Conservation (phyloP, 805 yeast genomes). For the Ogataea glucozyma region DNA sequence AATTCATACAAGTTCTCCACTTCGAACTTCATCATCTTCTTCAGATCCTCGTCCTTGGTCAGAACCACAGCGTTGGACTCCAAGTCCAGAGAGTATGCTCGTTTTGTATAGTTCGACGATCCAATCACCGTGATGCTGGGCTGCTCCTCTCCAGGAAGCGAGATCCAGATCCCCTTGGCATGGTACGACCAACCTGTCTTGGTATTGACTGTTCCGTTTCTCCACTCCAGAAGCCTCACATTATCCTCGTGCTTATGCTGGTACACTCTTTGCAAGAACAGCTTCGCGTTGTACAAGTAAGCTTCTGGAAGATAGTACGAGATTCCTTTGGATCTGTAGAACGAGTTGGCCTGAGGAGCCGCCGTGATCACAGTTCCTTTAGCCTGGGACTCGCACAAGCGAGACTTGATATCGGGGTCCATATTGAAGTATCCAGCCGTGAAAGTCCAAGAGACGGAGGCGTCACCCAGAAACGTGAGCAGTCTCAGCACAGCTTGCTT, state of each 20-base stretch:
- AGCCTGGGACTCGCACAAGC: constrained; percentile 58
- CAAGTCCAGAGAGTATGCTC: constrained; percentile 85
- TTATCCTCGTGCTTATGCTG: constrained; percentile 41
- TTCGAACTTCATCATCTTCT: constrained; percentile 59
- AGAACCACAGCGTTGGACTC: constrained; percentile 84
- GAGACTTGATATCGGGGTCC: constrained; percentile 66
- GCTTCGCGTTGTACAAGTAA: constrained; percentile 71
- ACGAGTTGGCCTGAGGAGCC: constrained; percentile 91
- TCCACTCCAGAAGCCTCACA: constrained; percentile 79
- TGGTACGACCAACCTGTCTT: constrained; percentile 95
- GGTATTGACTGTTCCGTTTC: constrained; percentile 77
- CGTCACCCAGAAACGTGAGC: constrained; percentile 56
- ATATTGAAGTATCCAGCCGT: constrained; percentile 98
- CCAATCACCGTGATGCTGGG: constrained; percentile 86
- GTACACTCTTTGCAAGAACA: constrained; percentile 47
- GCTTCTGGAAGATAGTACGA: constrained; percentile 85
- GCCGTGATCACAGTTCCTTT: constrained; percentile 82
- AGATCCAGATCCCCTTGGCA: constrained; percentile 93
- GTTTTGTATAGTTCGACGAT: constrained; percentile 87
- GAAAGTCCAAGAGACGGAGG: constrained; percentile 70
- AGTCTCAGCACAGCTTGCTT: constrained; percentile 65
- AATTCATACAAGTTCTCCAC: constrained; percentile 56
- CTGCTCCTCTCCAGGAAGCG: constrained; percentile 50
- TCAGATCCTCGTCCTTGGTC: constrained; percentile 65
- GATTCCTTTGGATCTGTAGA: constrained; percentile 80